Percentiles rank a stretch among this genome's conserved stretches.
phyloP scores from a whole-genome alignment of 805 yeast genomes.

The Deakozyma indianensis region DNA sequence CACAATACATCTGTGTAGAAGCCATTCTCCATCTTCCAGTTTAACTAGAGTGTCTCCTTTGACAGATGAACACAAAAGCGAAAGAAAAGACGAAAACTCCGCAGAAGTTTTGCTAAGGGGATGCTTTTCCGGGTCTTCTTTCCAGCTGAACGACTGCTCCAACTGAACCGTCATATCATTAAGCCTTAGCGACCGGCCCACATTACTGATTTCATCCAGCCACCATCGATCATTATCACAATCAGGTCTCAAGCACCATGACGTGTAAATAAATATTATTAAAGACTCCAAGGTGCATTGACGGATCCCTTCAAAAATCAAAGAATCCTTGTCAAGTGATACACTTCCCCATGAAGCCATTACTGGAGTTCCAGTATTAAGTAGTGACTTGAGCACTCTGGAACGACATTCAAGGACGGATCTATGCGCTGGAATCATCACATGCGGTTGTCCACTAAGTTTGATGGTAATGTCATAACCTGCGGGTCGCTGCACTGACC shows the following conservation, averaged over 20 bases:
- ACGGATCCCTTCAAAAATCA: not conserved
- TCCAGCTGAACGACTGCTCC: not conserved
- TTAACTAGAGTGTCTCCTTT: conserved; percentile 16
- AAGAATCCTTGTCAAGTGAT: conserved; percentile 6
- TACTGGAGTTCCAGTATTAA: not conserved
- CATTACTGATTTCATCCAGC: not conserved
- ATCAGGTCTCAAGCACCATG: not conserved
- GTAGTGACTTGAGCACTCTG: not conserved
- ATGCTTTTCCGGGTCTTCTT: not conserved
- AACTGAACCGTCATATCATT: not conserved
- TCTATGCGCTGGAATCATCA: not conserved
- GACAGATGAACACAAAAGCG: not conserved
- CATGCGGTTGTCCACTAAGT: not conserved
- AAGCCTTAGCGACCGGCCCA: not conserved
- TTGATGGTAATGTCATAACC: not conserved
- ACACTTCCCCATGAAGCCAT: not conserved
- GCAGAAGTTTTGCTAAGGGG: not conserved
- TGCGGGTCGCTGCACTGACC: not conserved
- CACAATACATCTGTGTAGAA: conserved; percentile 22
- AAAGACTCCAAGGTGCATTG: not conserved
- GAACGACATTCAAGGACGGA: not conserved
- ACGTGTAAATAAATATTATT: not conserved
- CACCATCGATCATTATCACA: not conserved
- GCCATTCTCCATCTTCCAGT: conserved; percentile 33
- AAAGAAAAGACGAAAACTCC: not conserved